Evolutionary conservation across 805 yeast species (phyloP).

Genomic region (Hanseniaspora valbyensis): DNA sequence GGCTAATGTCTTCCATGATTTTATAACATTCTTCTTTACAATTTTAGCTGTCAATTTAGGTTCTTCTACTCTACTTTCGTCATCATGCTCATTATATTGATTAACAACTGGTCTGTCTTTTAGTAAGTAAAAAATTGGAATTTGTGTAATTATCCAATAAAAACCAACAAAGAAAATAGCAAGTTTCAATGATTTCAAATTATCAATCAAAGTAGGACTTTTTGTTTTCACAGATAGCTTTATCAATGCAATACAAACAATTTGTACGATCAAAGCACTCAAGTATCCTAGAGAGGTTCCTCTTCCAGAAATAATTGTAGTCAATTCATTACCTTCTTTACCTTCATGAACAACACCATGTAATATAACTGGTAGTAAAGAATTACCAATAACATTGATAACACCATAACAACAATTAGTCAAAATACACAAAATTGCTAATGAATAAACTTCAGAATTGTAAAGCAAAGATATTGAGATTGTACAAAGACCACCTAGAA

Average conservation of each 20-base stretch:
- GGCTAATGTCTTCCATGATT: constrained; percentile 54
- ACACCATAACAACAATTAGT: constrained; percentile 68
- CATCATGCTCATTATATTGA: constrained; percentile 9
- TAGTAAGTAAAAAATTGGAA: constrained; percentile 45
- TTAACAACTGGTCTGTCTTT: constrained; percentile 17
- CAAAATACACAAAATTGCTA: constrained; percentile 43
- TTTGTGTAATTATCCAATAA: constrained; percentile 69
- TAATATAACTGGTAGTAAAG: constrained; percentile 54
- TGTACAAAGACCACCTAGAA: constrained; percentile 48
- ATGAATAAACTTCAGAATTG: constrained; percentile 25
- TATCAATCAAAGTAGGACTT: constrained; percentile 19
- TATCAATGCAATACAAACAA: constrained; percentile 44
- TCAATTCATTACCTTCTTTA: constrained; percentile 29
- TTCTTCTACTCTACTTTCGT: background rate
- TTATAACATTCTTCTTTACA: constrained; percentile 32
- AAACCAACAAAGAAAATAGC: constrained; percentile 56
- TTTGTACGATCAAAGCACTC: constrained; percentile 58
- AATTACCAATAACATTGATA: constrained; percentile 69
- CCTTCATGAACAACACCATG: constrained; percentile 26
- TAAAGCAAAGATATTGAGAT: constrained; percentile 33
- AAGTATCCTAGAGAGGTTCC: constrained; percentile 65
- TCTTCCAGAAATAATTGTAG: constrained; percentile 48
- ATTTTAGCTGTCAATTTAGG: constrained; percentile 2
- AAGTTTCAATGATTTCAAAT: constrained; percentile 33
- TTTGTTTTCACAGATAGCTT: constrained; percentile 16